Evolutionary conservation across 257 asterid genomes (phyloP).

Genomic region (Solanum arcanum): DNA sequence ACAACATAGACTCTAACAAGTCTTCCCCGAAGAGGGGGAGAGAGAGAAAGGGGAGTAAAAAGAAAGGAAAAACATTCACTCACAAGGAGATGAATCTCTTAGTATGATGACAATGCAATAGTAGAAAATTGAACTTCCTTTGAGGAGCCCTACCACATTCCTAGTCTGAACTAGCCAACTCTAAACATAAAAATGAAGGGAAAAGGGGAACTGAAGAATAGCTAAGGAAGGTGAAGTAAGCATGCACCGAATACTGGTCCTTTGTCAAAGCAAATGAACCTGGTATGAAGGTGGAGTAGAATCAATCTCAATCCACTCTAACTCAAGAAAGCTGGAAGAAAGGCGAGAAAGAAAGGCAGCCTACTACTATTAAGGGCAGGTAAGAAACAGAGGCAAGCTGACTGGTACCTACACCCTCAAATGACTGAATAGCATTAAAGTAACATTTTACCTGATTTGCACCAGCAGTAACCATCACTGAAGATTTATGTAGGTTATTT

Average conservation of each 20-base stretch:
- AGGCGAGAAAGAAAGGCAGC: background rate
- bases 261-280: background rate
- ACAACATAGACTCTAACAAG: background rate
- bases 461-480: slow-evolving; percentile 99
- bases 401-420: background rate
- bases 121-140: background rate
- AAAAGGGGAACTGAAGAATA: background rate
- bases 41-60: background rate
- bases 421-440: background rate
- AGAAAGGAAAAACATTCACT: background rate
- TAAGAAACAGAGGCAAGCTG: background rate
- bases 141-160: background rate
- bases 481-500: slow-evolving; percentile 62
- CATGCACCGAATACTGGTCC: background rate
- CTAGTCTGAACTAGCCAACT: background rate
- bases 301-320: background rate
- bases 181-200: background rate
- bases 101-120: background rate
- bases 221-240: background rate
- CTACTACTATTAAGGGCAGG: background rate
- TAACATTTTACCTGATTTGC: slow-evolving; percentile 75
- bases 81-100: background rate
- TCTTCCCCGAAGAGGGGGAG: background rate
- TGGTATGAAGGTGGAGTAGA: background rate
- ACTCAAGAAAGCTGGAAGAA: background rate